Base-by-base conservation (phyloP, 345 rosid genomes). In the Euclidium syriacum region DNA sequence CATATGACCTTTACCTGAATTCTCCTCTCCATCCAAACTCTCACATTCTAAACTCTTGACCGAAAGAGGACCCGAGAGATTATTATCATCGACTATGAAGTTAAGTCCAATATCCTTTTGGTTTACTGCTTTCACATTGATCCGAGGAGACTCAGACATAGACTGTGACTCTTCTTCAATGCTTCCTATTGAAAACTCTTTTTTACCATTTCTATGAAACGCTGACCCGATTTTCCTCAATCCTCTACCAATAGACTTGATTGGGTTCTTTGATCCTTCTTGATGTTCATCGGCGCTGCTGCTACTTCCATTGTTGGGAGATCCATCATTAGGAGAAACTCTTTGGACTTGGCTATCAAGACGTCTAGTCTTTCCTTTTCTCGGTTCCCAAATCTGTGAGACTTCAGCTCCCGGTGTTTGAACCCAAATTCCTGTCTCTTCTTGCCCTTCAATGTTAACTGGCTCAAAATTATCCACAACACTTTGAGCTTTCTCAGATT, bases 381-480 rank as follows among this genome's bases (percentile, higher is more conserved):
- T 81, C 2, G 97, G 99, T 73, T 85, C 85, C 99, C 96, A 90
- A 49, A 67, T 81, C 67, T 81, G 96, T 6, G 81, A 69, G 16
- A 81, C 83, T 68, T 85, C 94, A 27, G 73, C 79, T 65, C 99
- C 97, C 0, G 98, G 98, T 49, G 75, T 88, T 70, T 85, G 91
- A 44, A 85, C 77, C 99, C 97, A 94, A 25, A 90, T 72, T 34
- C 87, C 97, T 14, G 85, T 83, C 69, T 74, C 78, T 20, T 51
- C 39, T 68, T 77, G 83, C 71, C 99, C 97, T 70, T 76, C 86
- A 68, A 90, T 62, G 58, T 77, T 75, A 15, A 94, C 71, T 10
- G 99, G 85, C 74, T 90, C 91, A 29, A 84, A 79, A 70, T 64
- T 77, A 69, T 87, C 96, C 10, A 63, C 53, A 52, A 80, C 70